These are phyloP conservation scores for Perilla frutescens DNA, from an alignment of 257 asterid genomes.

Conservation along the genomic window DNA sequence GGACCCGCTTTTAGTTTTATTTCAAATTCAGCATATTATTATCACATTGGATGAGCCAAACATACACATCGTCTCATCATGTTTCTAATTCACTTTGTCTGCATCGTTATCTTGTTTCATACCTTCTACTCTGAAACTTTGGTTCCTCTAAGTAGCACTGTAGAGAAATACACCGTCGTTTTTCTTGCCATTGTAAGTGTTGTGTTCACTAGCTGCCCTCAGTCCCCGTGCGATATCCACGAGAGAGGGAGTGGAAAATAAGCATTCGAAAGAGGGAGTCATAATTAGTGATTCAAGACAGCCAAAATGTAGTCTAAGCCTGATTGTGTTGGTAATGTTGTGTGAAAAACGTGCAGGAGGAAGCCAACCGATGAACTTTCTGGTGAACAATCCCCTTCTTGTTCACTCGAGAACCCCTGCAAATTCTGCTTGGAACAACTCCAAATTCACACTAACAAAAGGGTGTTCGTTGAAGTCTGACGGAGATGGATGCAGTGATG, in stretches of 20 bases:
- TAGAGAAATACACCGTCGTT: neutral
- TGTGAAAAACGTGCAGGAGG: constrained; percentile 47
- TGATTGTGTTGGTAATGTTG: neutral
- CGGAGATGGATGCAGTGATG: constrained; percentile 44
- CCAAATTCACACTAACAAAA: constrained; percentile 71
- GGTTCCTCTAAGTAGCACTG: neutral
- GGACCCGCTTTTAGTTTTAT: neutral
- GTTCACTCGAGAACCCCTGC: constrained; percentile 44
- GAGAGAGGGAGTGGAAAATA: too few relatives aligned
- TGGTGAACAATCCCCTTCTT: constrained; percentile 49
- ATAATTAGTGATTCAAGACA: too few relatives aligned
- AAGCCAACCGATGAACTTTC: constrained; percentile 57
- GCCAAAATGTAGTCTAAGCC: neutral
- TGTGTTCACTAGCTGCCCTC: too few relatives aligned
- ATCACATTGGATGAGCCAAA: too few relatives aligned
- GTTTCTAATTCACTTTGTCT: neutral
- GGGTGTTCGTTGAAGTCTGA: constrained; percentile 47
- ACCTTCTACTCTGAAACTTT: neutral
- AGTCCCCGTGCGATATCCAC: too few relatives aligned
- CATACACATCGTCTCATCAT: too few relatives aligned
- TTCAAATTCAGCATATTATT: neutral
- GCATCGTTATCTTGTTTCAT: neutral
- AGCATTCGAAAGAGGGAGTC: too few relatives aligned
- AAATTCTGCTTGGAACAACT: constrained; percentile 57
- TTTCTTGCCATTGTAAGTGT: constrained; percentile 8